Evolutionary conservation across 106 monocot species (phyloP), one percentile per base, ranked within the genome.

Genomic region (Vanilla planifolia): DNA sequence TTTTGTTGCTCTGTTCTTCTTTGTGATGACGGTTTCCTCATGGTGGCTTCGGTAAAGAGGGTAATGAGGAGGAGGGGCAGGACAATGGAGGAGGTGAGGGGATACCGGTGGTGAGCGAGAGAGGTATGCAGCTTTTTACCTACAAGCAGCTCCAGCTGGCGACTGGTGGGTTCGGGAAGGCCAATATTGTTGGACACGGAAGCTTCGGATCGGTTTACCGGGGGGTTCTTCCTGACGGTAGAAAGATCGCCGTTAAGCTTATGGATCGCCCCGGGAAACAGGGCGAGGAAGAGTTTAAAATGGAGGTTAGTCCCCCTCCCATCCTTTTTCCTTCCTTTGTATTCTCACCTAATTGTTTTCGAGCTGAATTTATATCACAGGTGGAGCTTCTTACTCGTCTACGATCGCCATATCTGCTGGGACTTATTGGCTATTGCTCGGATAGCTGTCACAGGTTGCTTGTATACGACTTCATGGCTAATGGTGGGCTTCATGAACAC

Each of bases 211-310:
- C 88, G 7, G 98, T 99, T 15, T 92, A 88, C 62, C 70, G 73
- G 46, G 98, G 92, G 3, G 62, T 80, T 24, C 79, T 99, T 33
- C 51, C 74, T 4, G 88, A 92, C 60, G 92, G 92, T 44, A 68
- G 92, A 70, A 88, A 83, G 75, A 78, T 92, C 45, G 98, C 92
- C 15, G 98, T 92, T 43, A 99, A 99, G 82, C 75, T 92, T 27
- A 99, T 99, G 98, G 98, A 99, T 56, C 85, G 36, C 8, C 69
- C 71, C 2, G 92, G 98, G 44, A 92, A 75, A 68, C 98, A 99
- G 56, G 98, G 92, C 24, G 92, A 92, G 29, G 88, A 88, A 41
- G 98, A 92, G 82, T 99, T 92, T 73, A 78, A 88, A 47, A 88
- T 99, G 92, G 92, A 92, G 92, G 98, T 92, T 17, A 36, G 8